These are phyloP conservation scores for Sophora flavescens DNA, from an alignment of 306 rosid species.

Conservation along the genomic window DNA sequence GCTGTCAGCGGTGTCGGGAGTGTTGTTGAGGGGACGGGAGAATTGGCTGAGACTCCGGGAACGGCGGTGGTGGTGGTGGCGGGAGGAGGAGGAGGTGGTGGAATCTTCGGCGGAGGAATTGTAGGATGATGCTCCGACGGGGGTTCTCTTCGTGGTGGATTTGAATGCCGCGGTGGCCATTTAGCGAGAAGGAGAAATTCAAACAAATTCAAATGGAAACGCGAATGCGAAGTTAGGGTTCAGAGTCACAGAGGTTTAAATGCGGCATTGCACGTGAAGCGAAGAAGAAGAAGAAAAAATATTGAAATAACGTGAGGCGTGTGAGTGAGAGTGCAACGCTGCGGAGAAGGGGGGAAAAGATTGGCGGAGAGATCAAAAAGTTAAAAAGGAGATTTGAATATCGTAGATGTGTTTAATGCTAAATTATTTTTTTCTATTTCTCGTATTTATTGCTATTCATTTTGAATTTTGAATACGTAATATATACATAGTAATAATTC, in stretches of 20 bases:
- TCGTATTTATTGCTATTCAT: neutral
- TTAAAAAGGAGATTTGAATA: slow-evolving; percentile 48
- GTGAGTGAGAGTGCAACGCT: neutral
- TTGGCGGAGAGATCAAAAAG: slow-evolving; percentile 69
- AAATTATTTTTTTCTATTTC: neutral
- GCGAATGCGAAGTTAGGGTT: slow-evolving; percentile 28
- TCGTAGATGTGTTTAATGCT: neutral
- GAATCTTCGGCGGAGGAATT: slow-evolving; percentile 58
- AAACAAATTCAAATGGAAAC: neutral
- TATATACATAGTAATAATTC: no score
- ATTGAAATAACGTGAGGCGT: neutral
- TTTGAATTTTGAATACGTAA: no score
- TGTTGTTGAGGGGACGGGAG: slow-evolving; percentile 52
- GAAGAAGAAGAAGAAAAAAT: neutral
- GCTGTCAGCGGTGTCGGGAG: slow-evolving; percentile 40
- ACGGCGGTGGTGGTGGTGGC: slow-evolving; percentile 73
- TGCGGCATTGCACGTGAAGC: neutral
- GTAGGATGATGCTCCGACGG: slow-evolving; percentile 62
- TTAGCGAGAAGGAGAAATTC: neutral
- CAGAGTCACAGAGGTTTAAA: neutral
- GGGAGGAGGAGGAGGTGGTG: slow-evolving; percentile 58
- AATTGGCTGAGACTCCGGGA: slow-evolving; percentile 87
- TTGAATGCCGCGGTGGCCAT: slow-evolving; percentile 98
- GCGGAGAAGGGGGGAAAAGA: slow-evolving; percentile 7
- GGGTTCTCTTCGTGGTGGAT: slow-evolving; percentile 81